Base-by-base conservation (phyloP, 441 rosid genomes). In the Cnidoscolus chayamansa region DNA sequence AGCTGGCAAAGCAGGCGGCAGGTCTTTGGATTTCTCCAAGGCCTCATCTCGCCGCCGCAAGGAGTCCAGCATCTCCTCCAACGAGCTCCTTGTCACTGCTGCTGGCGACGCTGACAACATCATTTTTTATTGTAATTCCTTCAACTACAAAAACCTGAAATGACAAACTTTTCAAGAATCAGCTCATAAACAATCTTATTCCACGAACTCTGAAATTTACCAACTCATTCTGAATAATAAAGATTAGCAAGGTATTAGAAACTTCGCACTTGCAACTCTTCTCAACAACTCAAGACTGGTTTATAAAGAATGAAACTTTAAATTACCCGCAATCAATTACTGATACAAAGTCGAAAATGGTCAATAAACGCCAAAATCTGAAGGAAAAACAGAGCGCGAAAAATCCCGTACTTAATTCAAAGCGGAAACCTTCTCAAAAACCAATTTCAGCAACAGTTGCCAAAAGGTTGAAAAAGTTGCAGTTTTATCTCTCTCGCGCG, bases 61-160 rank as follows among this genome's bases (percentile, higher is more conserved):
- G n/a, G 94, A 86, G 45, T 91, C 97, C 50, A 96, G 81, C 99
- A 96, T 96, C 85, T 85, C 99, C 85, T 96, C 99, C 43, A 96
- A 75, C 8, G 99, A 96, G 82, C 99, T 96, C 65, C 88, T 90
- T 65, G 80, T 77, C 83, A 82, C 71, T 3, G 77, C 56, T 2
- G 83, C 40, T 0, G 90, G 91, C 37, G 92, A 86, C 32, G 87
- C 77, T 7, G 94, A 86, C 65, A 90, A 66, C 89, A 90, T 90
- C 91, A 88, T 90, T 67, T 64, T 64, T 63, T 56, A 65, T 48
- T 35, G 19, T 51, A 45, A 31, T 50, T 25, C 32, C 56, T 51
- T 40, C 74, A 80, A 71, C 16, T 16, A 72, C 63, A 61, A 73
- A 61, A 37, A 47, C 73, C 80, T 74, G 73, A 31, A 66, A 72